Base-by-base conservation (phyloP, 1,139 yeast genomes). In the Debaryomyces robertsiae region DNA sequence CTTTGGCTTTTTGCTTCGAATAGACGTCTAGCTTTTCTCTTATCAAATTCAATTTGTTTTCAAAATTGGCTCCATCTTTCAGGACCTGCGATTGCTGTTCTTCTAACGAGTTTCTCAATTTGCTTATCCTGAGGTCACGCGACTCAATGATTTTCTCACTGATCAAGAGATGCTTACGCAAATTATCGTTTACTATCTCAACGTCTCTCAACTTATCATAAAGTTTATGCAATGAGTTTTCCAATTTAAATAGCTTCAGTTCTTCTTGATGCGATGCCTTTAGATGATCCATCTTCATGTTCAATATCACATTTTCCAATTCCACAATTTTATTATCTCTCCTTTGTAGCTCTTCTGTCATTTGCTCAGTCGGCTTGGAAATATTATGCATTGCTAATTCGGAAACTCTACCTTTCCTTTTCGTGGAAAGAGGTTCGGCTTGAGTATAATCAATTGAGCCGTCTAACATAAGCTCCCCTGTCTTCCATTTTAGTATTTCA, bases 121-220 rank as follows among this genome's bases (percentile, higher is more conserved):
- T 71, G 40, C 69, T 67, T 35, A 85, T 84, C 36, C 86, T 74
- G 42, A 71, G 73, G 46, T 80, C 81, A 40, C 90, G 72, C 19
- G 80, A 69, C 18, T 76, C 82, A 25, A 84, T 73, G 39, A 84
- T 73, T 52, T 79, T 75, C 46, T 81, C 81, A 36, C 82, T 73
- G 11, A 81, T 69, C 19, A 73, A 68, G 9, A 81, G 65, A 51
- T 72, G 77, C 41, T 68, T 69, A 11, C 73, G 55, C n/a, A 70
- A 52, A 40, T 69, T 69, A 19, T 56, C 57, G 45, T 66, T 71
- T 42, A 67, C 63, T 33, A 65, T 51, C 40, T 69, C 75, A 29
- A 66, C 72, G 41, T 72, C 77, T 40, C 54, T 61, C 32, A 73
- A 54, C 49, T 70, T 72, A 43, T 63, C 67, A 44, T 60, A 62